These are phyloP conservation scores for Scedosporium minutisporum DNA, from an alignment of 2,329 filamentous ascomycete species.

Conservation along the genomic window DNA sequence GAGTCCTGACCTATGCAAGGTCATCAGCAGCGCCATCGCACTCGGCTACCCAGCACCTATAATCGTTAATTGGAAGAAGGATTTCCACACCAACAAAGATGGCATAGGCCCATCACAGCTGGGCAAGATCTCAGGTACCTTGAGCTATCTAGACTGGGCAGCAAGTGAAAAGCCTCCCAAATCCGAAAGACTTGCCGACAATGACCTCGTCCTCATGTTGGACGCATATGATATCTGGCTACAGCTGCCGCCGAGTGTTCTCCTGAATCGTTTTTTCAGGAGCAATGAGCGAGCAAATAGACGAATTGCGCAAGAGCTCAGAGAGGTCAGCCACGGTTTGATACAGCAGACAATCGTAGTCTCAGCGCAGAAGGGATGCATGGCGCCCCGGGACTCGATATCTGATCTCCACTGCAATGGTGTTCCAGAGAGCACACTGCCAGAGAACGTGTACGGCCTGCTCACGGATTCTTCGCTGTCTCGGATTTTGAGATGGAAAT, in stretches of 20 bases:
- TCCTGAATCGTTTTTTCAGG: constrained; percentile 20
- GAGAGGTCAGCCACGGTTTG: neutral
- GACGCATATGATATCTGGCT: constrained; percentile 30
- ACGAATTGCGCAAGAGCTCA: neutral
- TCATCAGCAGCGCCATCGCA: constrained; percentile 17
- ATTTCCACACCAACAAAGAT: constrained; percentile 8
- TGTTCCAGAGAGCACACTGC: too few relatives aligned
- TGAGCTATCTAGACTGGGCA: constrained; percentile 16
- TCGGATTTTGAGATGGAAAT: too few relatives aligned
- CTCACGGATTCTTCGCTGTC: too few relatives aligned
- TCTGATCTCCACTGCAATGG: too few relatives aligned
- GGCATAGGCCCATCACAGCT: constrained; percentile 19
- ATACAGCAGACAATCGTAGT: neutral
- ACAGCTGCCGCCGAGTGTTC: constrained; percentile 26
- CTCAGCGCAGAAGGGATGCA: neutral
- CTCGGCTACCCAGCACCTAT: constrained; percentile 19
- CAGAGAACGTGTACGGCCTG: too few relatives aligned
- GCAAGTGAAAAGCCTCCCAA: neutral
- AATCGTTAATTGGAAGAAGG: constrained; percentile 18
- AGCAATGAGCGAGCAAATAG: neutral
- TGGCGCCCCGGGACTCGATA: too few relatives aligned
- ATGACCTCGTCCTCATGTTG: constrained; percentile 25
- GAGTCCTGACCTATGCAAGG: constrained; percentile 20
- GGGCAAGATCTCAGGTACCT: constrained; percentile 16
- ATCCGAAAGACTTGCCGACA: constrained; percentile 9